Percentiles rank a stretch among this genome's conserved stretches.
Conservation (phyloP, 768 basidiomycete species). For the Termitomyces sp. region DNA sequence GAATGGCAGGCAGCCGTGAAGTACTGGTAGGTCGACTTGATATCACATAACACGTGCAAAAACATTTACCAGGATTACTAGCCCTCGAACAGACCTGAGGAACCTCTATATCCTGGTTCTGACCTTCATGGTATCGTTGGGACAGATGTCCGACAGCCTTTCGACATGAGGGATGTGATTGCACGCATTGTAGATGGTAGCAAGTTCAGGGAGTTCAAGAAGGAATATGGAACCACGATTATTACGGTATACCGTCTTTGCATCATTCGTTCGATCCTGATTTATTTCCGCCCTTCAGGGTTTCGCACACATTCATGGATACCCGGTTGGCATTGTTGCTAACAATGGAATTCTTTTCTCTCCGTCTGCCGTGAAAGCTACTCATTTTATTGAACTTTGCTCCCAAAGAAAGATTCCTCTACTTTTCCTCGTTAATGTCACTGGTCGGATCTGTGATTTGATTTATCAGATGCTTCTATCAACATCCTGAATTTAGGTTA, state of each 20-base stretch:
- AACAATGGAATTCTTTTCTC: constrained; percentile 97
- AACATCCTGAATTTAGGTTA: constrained; percentile 44
- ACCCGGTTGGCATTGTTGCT: constrained; percentile 86
- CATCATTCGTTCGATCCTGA: background rate
- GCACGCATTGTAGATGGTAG: constrained; percentile 90
- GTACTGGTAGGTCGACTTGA: constrained; percentile 36
- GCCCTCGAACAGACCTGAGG: constrained; percentile 59
- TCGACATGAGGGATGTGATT: constrained; percentile 94
- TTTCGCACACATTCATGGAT: constrained; percentile 86
- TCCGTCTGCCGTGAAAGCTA: constrained; percentile 88
- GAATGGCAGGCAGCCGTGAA: constrained; percentile 49
- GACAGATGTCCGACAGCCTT: constrained; percentile 80
- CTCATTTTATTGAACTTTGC: constrained; percentile 93
- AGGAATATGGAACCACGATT: constrained; percentile 88
- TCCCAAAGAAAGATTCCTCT: constrained; percentile 87
- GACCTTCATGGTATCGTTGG: constrained; percentile 92
- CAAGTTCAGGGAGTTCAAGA: constrained; percentile 92
- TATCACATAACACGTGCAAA: background rate
- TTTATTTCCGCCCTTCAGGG: constrained; percentile 39
- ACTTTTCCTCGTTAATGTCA: constrained; percentile 94
- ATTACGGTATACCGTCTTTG: constrained; percentile 56
- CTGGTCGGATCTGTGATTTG: constrained; percentile 38
- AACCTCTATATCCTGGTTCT: constrained; percentile 71
- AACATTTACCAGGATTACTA: constrained; percentile 17
- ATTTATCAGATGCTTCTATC: background rate